Evolutionary conservation across 208 protist genomes (phyloP), one percentile per base, ranked within the genome.

Genomic region (Trypanosoma platydactyli): DNA sequence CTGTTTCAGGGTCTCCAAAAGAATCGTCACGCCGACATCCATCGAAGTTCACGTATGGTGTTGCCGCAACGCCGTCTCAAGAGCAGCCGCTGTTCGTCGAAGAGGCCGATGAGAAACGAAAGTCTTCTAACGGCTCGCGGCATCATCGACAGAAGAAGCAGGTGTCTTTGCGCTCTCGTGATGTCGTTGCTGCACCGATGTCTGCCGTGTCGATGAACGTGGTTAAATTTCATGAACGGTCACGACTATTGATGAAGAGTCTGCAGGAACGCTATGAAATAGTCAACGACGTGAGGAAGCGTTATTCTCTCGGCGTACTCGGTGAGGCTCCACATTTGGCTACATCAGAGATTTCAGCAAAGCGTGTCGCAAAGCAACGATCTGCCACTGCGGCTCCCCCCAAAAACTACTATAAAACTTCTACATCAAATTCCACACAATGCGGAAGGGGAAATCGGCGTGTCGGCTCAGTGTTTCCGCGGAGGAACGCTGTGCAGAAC

Each of bases 11-110:
- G 0, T 45, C 5, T 41, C 29, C 5, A 6, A 29, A 18, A 42
- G 25, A 1, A 27, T 55, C 46, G 45, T 46, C 59, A 3, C 5
- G 6, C 9, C 44, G 46, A 27, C 20, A 65, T 45, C 59, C 48
- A 9, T 55, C 59, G 24, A 65, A 55, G 59, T 65, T 65, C 54
- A 41, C 29, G 33, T 20, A 30, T 2, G 38, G 15, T 1, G 7
- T 12, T 12, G 41, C 29, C 4, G 24, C 16, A 6, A 13, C 15
- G 0, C 0, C 27, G 18, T 9, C 13, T 40, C n/a, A 35, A 50
- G 16, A 15, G 5, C 9, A 25, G 35, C 29, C 5, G 2, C 29
- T 2, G 2, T 18, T 38, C 27, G 25, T 20, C 11, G 51, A 40
- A n/a, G 18, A 40, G 27, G 20, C 29, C 11, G 27, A 29, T 1